Conservation (phyloP, 306 rosid genomes). For the Dalbergia oliveri region DNA sequence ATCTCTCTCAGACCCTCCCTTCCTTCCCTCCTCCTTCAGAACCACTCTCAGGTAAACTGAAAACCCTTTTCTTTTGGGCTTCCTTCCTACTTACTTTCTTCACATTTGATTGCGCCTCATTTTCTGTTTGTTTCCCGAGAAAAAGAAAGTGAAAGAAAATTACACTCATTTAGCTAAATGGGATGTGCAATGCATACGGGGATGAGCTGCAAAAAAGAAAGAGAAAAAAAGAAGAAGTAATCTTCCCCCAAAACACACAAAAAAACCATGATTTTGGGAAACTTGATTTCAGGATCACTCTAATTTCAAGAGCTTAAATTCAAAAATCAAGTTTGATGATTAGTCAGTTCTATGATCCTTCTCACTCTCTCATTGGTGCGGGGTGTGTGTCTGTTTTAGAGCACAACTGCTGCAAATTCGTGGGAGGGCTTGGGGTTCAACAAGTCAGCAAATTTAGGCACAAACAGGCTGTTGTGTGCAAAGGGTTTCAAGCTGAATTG, state of each 20-base stretch:
- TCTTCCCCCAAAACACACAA: neutral
- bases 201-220: slow-evolving; percentile 2
- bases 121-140: slow-evolving; percentile 32
- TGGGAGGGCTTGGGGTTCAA: slow-evolving; percentile 54
- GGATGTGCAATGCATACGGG: neutral
- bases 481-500: slow-evolving; percentile 57
- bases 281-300: slow-evolving; percentile 18
- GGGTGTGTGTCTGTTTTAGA: slow-evolving; percentile 45
- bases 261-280: slow-evolving; percentile 14
- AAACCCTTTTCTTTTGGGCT: neutral
- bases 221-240: neutral
- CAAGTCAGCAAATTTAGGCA: slow-evolving; percentile 40
- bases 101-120: neutral
- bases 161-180: neutral
- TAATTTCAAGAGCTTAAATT: slow-evolving; percentile 5
- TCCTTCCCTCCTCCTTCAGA: slow-evolving; percentile 40
- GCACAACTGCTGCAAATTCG: slow-evolving; percentile 43
- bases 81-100: neutral
- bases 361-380: slow-evolving; percentile 37
- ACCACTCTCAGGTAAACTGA: slow-evolving; percentile 47
- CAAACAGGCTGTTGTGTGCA: slow-evolving; percentile 43
- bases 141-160: neutral
- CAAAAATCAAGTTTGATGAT: slow-evolving; percentile 13
- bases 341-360: slow-evolving; percentile 14
- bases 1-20: slow-evolving; percentile 42